A percentile compares a stretch with the other conserved stretches of the same genome.
phyloP scores from a whole-genome alignment of 2,329 filamentous ascomycete genomes.

The Gremmenia infestans region DNA sequence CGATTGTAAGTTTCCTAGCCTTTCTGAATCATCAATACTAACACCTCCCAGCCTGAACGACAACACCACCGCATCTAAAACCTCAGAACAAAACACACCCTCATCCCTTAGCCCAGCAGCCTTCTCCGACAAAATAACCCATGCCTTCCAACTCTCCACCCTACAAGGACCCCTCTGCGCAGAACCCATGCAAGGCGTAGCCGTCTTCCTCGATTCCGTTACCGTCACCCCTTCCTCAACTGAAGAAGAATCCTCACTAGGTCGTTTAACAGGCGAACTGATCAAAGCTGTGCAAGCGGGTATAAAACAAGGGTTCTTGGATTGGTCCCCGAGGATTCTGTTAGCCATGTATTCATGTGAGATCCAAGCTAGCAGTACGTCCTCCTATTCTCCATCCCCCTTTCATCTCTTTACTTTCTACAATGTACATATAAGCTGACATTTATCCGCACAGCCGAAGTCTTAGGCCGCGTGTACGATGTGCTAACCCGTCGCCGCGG shows the following conservation, averaged over 20 bases:
- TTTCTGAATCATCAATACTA: slow-evolving; percentile 5
- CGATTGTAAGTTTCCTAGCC: slow-evolving; percentile 52
- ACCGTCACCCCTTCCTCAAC: slow-evolving; percentile 49
- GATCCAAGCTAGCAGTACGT: slow-evolving; percentile 83
- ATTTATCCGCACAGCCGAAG: slow-evolving; percentile 57
- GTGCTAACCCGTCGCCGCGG: slow-evolving; percentile 95
- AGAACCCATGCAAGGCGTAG: slow-evolving; percentile 89
- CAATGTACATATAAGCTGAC: background rate
- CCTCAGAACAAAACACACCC: slow-evolving; percentile 33
- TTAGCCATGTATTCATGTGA: slow-evolving; percentile 98
- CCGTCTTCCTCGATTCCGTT: slow-evolving; percentile 83
- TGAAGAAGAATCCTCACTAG: slow-evolving; percentile 53
- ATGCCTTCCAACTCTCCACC: slow-evolving; percentile 91
- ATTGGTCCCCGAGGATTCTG: slow-evolving; percentile 93
- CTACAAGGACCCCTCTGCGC: slow-evolving; percentile 85
- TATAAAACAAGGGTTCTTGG: slow-evolving; percentile 82
- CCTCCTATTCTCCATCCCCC: background rate
- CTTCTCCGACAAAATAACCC: slow-evolving; percentile 83
- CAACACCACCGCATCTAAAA: slow-evolving; percentile 19
- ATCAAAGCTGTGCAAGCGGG: slow-evolving; percentile 83
- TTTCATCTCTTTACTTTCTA: background rate
- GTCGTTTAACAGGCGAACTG: slow-evolving; percentile 84
- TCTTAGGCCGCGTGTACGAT: slow-evolving; percentile 90
- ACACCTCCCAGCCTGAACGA: slow-evolving; percentile 25
- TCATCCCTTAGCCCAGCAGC: slow-evolving; percentile 57